Percentiles rank a stretch among this genome's conserved stretches.
phyloP scores from a whole-genome alignment of 1,284 basidiomycete genomes.

The Schizophyllum commune region DNA sequence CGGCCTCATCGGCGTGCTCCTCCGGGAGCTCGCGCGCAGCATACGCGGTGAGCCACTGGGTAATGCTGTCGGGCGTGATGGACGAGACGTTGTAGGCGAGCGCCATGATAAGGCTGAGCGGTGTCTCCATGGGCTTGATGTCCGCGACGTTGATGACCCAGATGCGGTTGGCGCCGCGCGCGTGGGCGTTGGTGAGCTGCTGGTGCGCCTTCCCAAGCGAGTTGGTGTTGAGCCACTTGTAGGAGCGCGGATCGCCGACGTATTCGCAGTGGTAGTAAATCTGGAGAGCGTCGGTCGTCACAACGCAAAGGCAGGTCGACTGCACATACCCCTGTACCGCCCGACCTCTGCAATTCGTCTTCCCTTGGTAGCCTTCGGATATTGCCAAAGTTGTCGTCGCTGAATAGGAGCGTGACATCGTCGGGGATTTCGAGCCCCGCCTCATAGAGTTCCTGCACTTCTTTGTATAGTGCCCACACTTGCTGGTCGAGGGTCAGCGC shows the following conservation, averaged over 20 bases:
- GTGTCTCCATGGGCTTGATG: conserved; percentile 62
- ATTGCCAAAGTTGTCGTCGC: conserved; percentile 41
- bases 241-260: conserved; percentile 33
- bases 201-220: conserved; percentile 5
- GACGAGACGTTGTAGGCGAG: conserved; percentile 37
- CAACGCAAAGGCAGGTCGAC: no score
- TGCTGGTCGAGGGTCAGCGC: conserved; percentile 32
- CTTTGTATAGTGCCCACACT: conserved; percentile 61
- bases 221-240: conserved; percentile 38
- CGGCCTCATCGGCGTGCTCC: conserved; percentile 31
- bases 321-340: conserved; percentile 8
- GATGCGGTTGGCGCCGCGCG: conserved; percentile 43
- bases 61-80: conserved; percentile 45
- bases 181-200: conserved; percentile 55
- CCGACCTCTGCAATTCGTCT: conserved; percentile 4
- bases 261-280: conserved; percentile 8
- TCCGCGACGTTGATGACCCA: conserved; percentile 67
- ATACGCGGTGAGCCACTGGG: conserved; percentile 52
- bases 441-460: conserved; percentile 63
- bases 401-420: conserved; percentile 51
- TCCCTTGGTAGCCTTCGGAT: conserved; percentile 6
- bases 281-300: neutral
- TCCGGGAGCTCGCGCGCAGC: conserved; percentile 47
- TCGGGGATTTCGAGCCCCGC: conserved; percentile 49
- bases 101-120: conserved; percentile 51